phyloP scores from a whole-genome alignment of 148 eudicot genomes.

The Selenicereus undatus region DNA sequence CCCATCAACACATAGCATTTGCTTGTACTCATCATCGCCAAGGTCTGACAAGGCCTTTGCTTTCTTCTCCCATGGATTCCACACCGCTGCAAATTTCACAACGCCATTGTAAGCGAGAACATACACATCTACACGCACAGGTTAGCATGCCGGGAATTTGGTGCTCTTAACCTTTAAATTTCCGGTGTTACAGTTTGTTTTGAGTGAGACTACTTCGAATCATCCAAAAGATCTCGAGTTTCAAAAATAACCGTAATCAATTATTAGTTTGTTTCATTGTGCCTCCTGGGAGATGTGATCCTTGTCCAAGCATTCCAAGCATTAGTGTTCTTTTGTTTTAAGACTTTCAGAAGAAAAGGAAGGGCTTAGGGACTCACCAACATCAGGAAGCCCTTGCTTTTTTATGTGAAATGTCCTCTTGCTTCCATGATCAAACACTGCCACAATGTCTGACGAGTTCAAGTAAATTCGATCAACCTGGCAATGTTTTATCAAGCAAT shows the following conservation, averaged over 20 bases:
- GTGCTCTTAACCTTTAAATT: background rate
- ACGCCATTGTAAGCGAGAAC: background rate
- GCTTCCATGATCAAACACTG: slow-evolving; percentile 71
- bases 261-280: background rate
- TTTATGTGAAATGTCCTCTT: slow-evolving; percentile 60
- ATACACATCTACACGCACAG: background rate
- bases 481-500: background rate
- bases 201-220: background rate
- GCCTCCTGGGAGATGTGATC: background rate
- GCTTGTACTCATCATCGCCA: slow-evolving; percentile 75
- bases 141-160: background rate
- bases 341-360: background rate
- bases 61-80: slow-evolving; percentile 97
- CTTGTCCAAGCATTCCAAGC: background rate
- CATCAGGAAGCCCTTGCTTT: slow-evolving; percentile 89
- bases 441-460: slow-evolving; percentile 53
- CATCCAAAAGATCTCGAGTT: background rate
- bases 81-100: slow-evolving; percentile 47
- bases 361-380: slow-evolving; percentile 38
- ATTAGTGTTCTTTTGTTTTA: background rate
- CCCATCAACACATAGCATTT: slow-evolving; percentile 77
- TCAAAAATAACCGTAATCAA: background rate
- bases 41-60: slow-evolving; percentile 58
- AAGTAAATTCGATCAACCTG: slow-evolving; percentile 83
- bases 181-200: background rate